Percentiles rank a stretch among this genome's conserved stretches.
phyloP scores from a whole-genome alignment of 345 rosid species.

The Melaleuca quinquenervia region DNA sequence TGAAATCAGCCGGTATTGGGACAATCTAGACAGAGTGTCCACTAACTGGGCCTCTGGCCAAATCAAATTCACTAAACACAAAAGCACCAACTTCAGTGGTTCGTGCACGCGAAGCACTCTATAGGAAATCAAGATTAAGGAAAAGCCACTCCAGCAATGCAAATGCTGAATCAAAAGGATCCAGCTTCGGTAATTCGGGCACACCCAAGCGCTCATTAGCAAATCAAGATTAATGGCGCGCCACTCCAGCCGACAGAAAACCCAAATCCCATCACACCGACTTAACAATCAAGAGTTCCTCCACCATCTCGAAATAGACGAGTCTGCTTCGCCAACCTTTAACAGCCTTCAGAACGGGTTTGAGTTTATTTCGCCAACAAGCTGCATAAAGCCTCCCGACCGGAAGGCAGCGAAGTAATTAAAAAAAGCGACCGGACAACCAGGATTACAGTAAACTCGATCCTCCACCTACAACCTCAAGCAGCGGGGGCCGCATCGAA shows the following conservation, averaged over 20 bases:
- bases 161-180: not conserved
- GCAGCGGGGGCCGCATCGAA: not conserved
- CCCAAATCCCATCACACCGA: not conserved
- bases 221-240: not conserved
- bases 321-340: not conserved
- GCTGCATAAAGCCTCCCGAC: not conserved
- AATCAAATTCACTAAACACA: not conserved
- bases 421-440: not conserved
- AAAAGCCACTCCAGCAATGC: not conserved
- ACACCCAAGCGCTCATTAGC: not conserved
- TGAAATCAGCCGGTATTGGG: not conserved
- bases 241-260: not conserved
- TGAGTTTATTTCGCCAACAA: not conserved
- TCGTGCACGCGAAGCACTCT: not conserved
- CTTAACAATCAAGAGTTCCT: not conserved
- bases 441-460: not conserved
- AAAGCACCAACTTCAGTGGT: not conserved
- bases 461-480: not conserved
- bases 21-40: not conserved
- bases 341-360: not conserved
- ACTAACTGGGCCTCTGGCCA: not conserved
- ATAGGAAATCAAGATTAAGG: not conserved
- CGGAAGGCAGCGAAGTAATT: not conserved
- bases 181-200: not conserved
- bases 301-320: not conserved